Evolutionary conservation across 2,329 filamentous ascomycete species (phyloP).

Genomic region (Sporothrix dimorphospora): DNA sequence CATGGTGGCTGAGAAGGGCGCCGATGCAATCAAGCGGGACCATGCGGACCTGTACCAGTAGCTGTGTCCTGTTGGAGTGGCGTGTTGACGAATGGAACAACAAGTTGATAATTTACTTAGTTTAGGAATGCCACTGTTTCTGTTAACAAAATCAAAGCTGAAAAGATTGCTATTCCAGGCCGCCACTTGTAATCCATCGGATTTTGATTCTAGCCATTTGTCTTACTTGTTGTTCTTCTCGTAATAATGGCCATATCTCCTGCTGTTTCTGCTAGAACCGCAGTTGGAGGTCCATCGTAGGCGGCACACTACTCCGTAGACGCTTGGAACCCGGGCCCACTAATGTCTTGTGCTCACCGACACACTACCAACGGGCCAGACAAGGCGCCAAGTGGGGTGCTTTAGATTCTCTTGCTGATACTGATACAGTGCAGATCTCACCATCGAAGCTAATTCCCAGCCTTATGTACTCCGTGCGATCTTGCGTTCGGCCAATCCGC

Average conservation of each 20-base stretch:
- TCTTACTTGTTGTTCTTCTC: neutral
- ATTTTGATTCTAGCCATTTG: neutral
- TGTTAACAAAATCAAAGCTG: neutral
- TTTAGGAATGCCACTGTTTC: neutral
- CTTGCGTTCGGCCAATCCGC: conserved; percentile 7
- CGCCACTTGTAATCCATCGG: neutral
- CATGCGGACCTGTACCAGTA: conserved; percentile 35
- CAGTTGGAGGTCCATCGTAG: neutral
- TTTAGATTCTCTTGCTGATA: too few relatives aligned
- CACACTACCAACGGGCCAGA: too few relatives aligned
- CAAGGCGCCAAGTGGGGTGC: too few relatives aligned
- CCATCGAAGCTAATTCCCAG: too few relatives aligned
- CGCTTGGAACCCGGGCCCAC: too few relatives aligned
- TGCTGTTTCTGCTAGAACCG: neutral
- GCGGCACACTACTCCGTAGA: too few relatives aligned
- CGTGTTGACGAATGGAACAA: neutral
- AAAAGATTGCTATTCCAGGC: neutral
- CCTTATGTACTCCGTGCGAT: conserved; percentile 2
- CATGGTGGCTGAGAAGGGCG: conserved; percentile 58
- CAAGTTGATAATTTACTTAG: neutral
- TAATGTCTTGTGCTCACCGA: too few relatives aligned
- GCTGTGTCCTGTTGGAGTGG: neutral
- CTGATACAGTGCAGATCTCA: too few relatives aligned
- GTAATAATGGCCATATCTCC: neutral
- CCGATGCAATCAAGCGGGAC: conserved; percentile 51